A percentile compares a stretch with the other conserved stretches of the same genome.
phyloP scores from a whole-genome alignment of 1,139 yeast species.

The Yamadazyma sp. region DNA sequence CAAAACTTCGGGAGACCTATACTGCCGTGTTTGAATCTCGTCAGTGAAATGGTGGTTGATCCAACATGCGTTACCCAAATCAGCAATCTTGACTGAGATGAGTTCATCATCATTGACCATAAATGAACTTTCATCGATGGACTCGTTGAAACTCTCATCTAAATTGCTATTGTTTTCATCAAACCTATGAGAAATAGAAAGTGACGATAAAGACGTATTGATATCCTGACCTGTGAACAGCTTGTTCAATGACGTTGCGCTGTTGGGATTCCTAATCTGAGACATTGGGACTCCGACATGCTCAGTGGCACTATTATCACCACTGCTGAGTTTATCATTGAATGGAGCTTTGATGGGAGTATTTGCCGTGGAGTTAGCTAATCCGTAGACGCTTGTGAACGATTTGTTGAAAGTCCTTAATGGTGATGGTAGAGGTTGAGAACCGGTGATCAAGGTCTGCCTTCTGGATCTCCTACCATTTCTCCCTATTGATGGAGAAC shows the following conservation, averaged over 20 bases:
- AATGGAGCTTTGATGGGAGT: conserved; percentile 36
- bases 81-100: conserved; percentile 50
- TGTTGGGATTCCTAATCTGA: conserved; percentile 15
- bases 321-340: conserved; percentile 14
- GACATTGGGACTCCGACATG: conserved; percentile 14
- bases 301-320: conserved; percentile 10
- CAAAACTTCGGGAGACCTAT: conserved; percentile 48
- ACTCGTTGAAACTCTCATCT: conserved; percentile 21
- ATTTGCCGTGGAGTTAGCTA: conserved; percentile 41
- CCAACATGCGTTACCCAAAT: conserved; percentile 54
- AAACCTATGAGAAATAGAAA: conserved; percentile 35
- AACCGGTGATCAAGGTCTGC: conserved; percentile 78
- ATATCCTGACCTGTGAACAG: conserved; percentile 16
- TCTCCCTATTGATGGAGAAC: conserved; percentile 43
- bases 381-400: conserved; percentile 38
- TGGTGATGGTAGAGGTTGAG: conserved; percentile 84
- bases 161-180: conserved; percentile 9
- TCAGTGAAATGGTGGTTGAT: conserved; percentile 50
- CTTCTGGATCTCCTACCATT: conserved; percentile 63
- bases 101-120: conserved; percentile 46
- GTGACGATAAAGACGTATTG: conserved; percentile 42
- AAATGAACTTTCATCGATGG: conserved; percentile 14
- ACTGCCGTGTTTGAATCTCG: conserved; percentile 52
- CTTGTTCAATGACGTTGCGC: conserved; percentile 5
- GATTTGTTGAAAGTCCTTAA: conserved; percentile 48